phyloP scores from a whole-genome alignment of 352 stramenopile genomes.

The Phytopythium ostracodes region DNA sequence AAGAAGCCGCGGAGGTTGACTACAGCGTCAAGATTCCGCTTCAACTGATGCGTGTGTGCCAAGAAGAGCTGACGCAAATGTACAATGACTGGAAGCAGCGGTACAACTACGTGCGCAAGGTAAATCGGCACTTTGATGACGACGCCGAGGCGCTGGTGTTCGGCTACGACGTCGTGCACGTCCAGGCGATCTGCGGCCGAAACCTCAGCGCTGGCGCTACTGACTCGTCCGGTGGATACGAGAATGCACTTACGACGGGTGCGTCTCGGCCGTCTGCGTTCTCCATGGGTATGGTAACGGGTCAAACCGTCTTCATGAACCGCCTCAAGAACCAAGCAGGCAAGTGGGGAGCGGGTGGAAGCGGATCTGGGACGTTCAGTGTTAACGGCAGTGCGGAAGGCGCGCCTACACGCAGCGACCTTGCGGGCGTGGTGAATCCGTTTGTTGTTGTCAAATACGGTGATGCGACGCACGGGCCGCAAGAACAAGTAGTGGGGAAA shows the following conservation, averaged over 20 bases:
- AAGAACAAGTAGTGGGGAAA: conserved; percentile 64
- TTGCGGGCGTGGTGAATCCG: conserved; percentile 31
- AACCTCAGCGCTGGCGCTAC: conserved; percentile 27
- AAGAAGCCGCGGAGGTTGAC: conserved; percentile 74
- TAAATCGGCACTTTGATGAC: conserved; percentile 72
- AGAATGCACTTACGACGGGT: conserved; percentile 16
- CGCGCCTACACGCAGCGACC: conserved; percentile 1
- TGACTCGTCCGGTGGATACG: conserved; percentile 5
- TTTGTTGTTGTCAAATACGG: conserved; percentile 77
- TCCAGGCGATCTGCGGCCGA: conserved; percentile 64
- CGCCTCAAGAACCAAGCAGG: conserved; percentile 57
- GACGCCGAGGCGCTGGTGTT: conserved; percentile 75
- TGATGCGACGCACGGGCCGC: conserved; percentile 38
- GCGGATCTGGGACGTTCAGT: conserved; percentile 17
- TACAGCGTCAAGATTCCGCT: conserved; percentile 79
- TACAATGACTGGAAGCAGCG: conserved; percentile 65
- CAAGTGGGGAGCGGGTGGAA: conserved; percentile 42
- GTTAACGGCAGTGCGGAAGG: conserved; percentile 18
- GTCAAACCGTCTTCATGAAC: conserved; percentile 56
- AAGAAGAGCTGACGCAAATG: conserved; percentile 67
- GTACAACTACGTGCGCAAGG: conserved; percentile 83
- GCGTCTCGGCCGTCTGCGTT: conserved; percentile 44
- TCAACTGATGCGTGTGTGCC: conserved; percentile 69
- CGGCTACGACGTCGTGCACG: conserved; percentile 72
- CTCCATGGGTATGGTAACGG: conserved; percentile 34